These are phyloP conservation scores for Ustilago trichophora DNA, from an alignment of 1,284 basidiomycete genomes.

Conservation along the genomic window DNA sequence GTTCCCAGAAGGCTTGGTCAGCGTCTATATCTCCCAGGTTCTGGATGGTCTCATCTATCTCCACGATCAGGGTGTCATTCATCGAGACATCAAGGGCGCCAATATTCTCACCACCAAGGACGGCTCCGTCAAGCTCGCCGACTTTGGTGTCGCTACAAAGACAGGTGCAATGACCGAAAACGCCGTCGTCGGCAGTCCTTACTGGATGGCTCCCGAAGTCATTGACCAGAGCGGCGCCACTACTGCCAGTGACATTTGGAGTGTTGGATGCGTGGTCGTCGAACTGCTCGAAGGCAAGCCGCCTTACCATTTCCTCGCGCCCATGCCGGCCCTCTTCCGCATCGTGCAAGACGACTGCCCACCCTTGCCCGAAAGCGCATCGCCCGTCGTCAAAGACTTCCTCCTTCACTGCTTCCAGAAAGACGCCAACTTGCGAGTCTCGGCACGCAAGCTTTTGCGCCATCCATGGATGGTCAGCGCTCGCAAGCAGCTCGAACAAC, in stretches of 20 bases:
- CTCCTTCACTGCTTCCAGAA: conserved; percentile 98
- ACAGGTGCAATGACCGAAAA: conserved; percentile 44
- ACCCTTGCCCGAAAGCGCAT: conserved; percentile 91
- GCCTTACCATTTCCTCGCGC: conserved; percentile 92
- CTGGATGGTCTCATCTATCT: conserved; percentile 57
- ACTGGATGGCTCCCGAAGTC: conserved; percentile 66
- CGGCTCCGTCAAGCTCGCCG: conserved; percentile 68
- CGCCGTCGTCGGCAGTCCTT: conserved; percentile 69
- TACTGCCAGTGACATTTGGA: conserved; percentile 96
- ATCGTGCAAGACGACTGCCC: conserved; percentile 98
- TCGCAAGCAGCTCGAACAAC: conserved; percentile 76
- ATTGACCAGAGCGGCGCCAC: conserved; percentile 85
- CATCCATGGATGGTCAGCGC: conserved; percentile 96
- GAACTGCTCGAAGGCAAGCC: conserved; percentile 95
- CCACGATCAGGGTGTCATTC: conserved; percentile 64
- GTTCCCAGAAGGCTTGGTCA: conserved; percentile 94
- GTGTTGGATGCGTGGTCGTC: conserved; percentile 92
- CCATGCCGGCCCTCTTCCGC: conserved; percentile 96
- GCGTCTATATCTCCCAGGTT: conserved; percentile 93
- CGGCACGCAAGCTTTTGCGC: conserved; percentile 87
- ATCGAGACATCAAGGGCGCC: conserved; percentile 67
- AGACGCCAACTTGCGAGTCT: conserved; percentile 90
- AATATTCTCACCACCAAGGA: conserved; percentile 73
- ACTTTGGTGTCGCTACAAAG: conserved; percentile 53
- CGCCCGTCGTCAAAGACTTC: conserved; percentile 89